Percentiles rank a stretch among this genome's conserved stretches.
Evolutionary conservation across 805 yeast genomes (phyloP).

Genomic region (Candida pseudoglaebosa): DNA sequence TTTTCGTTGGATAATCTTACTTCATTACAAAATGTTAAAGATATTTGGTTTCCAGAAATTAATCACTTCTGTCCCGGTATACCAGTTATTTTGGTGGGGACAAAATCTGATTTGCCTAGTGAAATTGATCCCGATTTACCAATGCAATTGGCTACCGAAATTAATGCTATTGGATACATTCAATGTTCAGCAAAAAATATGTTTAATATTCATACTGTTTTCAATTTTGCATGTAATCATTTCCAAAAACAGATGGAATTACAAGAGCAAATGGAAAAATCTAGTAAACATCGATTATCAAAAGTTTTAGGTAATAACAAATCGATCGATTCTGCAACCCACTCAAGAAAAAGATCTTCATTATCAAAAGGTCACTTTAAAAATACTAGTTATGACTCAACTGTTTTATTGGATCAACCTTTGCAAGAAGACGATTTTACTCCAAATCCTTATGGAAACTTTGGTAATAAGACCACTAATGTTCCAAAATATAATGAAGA

Average conservation of each 20-base stretch:
- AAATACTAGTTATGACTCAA: slow-evolving; percentile 33
- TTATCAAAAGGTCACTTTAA: slow-evolving; percentile 34
- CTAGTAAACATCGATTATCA: slow-evolving; percentile 29
- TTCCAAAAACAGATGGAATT: slow-evolving; percentile 35
- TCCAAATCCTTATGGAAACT: slow-evolving; percentile 34
- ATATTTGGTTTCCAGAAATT: slow-evolving; percentile 87
- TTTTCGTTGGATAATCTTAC: slow-evolving; percentile 62
- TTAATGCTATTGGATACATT: slow-evolving; percentile 68
- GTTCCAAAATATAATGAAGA: slow-evolving; percentile 30
- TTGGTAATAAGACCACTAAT: slow-evolving; percentile 5
- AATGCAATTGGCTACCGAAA: slow-evolving; percentile 48
- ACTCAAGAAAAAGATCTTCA: slow-evolving; percentile 20
- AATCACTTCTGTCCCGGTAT: slow-evolving; percentile 75
- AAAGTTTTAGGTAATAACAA: slow-evolving; percentile 24
- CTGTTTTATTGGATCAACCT: slow-evolving; percentile 36
- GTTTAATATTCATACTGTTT: slow-evolving; percentile 63
- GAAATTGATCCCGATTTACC: slow-evolving; percentile 45
- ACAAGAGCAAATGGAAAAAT: slow-evolving; percentile 35
- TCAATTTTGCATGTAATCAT: slow-evolving; percentile 54
- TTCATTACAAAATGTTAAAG: slow-evolving; percentile 68
- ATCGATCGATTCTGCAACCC: slow-evolving; percentile 13
- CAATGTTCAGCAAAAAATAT: slow-evolving; percentile 77
- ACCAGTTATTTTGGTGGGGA: slow-evolving; percentile 78
- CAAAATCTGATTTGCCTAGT: slow-evolving; percentile 60
- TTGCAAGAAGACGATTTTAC: slow-evolving; percentile 34